Conservation (phyloP, 1,139 yeast genomes). For the Pneumocystis murina region DNA sequence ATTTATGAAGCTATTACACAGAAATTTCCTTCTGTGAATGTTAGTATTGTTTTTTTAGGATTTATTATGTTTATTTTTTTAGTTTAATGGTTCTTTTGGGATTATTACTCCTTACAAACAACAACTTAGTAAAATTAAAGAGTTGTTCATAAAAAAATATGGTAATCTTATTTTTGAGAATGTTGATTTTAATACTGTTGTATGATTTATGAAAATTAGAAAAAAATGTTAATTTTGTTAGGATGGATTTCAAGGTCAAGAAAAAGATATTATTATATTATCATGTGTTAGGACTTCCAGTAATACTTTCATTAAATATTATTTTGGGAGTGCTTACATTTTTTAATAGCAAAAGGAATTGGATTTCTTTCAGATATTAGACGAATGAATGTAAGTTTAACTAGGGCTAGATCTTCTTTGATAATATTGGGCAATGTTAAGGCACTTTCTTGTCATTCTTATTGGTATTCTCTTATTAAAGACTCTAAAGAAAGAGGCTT, state of each 20-base stretch:
- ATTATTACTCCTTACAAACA: conserved; percentile 90
- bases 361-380: conserved; percentile 82
- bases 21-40: conserved; percentile 33
- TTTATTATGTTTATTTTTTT: neutral
- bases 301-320: conserved; percentile 23
- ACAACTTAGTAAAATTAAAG: conserved; percentile 50
- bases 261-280: conserved; percentile 80
- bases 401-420: conserved; percentile 81
- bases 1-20: conserved; percentile 43
- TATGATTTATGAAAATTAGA: neutral
- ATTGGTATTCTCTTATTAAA: conserved; percentile 49
- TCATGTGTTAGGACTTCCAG: conserved; percentile 75
- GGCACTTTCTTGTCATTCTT: conserved; percentile 34
- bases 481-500: conserved; percentile 33
- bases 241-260: conserved; percentile 94
- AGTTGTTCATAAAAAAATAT: conserved; percentile 40
- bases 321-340: conserved; percentile 32
- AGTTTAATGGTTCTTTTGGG: conserved; percentile 62
- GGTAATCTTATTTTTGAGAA: conserved; percentile 50
- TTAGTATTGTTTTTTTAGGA: neutral
- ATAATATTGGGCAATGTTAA: conserved; percentile 79
- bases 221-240: neutral
- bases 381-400: conserved; percentile 90
- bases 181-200: conserved; percentile 86
- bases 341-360: conserved; percentile 36